Base-by-base conservation (phyloP, 495 filamentous ascomycete species). In the Parachaetomium inaequale region DNA sequence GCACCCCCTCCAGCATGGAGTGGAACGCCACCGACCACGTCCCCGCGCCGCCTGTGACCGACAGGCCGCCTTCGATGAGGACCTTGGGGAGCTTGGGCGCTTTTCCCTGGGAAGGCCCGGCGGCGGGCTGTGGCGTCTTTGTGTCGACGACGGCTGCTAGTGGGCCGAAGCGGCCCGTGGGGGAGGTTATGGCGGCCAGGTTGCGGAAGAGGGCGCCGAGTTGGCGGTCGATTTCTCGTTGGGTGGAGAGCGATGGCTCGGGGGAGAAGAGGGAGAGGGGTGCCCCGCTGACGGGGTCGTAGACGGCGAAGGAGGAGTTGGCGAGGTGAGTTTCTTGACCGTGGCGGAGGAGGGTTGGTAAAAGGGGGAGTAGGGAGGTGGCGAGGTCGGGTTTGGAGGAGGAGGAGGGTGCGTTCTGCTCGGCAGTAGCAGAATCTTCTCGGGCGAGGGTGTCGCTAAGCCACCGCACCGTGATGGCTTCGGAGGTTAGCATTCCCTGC, bases 11-110 rank as follows among this genome's bases (percentile, higher is more conserved):
- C 26, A 81, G 63, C 63, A 80, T 70, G 36, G 68, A 66, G 32
- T 80, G 76, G 26, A 81, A 81, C n/a, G 78, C 75, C n/a, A 72
- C 65, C 32, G 65, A 72, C 78, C 78, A 81, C 6, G 68, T 72
- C 8, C 45, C 66, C 6, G 72, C 61, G 21, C 67, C 70, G 49
- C 68, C 68, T 1, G 59, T 66, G 2, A 40, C 54, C 26, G 26
- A 23, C 23, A 58, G 50, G 2, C 61, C 26, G 40, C 47, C 55
- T 32, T 55, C 49, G 15, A 46, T 43, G 14, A 52, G 25, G 29
- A 32, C 43, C 29, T 38, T 32, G 15, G 38, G 49, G 38, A 61
- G 62, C 8, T 51, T 52, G n/a, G 63, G 10, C 5, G 4, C 47
- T 4, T 10, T 3, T 14, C 17, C 15, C 14, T 0, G 0, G 12